Percentiles rank a stretch among this genome's conserved stretches.
Conservation (phyloP, 1,139 yeast genomes). For the Casaregolazyma lundiana region DNA sequence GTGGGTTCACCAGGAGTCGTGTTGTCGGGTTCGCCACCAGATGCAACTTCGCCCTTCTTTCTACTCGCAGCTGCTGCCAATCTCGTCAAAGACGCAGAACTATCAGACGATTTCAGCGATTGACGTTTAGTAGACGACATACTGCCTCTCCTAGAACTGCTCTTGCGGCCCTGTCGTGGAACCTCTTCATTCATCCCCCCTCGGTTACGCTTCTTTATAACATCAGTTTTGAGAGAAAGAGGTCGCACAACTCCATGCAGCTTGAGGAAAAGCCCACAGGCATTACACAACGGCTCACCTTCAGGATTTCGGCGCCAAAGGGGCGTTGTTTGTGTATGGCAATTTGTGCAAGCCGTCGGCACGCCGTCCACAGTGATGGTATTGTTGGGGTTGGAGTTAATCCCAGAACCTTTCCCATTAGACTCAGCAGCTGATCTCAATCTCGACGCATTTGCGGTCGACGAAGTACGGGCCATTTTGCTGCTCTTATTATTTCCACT, state of each 20-base stretch:
- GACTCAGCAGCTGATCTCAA: constrained; percentile 9
- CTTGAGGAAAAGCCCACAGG: constrained; percentile 88
- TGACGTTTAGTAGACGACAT: constrained; percentile 13
- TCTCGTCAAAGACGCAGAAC: background rate
- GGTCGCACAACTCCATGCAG: constrained; percentile 94
- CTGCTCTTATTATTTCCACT: constrained; percentile 8
- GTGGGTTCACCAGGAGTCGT: background rate
- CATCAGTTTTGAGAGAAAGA: constrained; percentile 82
- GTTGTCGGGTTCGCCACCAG: background rate
- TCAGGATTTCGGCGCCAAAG: constrained; percentile 91
- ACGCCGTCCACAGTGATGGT: background rate
- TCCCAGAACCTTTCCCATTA: constrained; percentile 5
- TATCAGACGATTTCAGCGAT: background rate
- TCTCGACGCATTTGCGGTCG: constrained; percentile 20
- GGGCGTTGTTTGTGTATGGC: constrained; percentile 91
- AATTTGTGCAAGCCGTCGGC: constrained; percentile 62
- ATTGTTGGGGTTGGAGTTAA: constrained; percentile 3
- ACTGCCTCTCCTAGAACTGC: constrained; percentile 17
- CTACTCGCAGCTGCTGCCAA: constrained; percentile 6
- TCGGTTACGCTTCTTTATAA: constrained; percentile 71
- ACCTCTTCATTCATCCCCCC: constrained; percentile 15
- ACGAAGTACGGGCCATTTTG: constrained; percentile 20
- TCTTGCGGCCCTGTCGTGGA: constrained; percentile 13
- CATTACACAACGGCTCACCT: constrained; percentile 91
- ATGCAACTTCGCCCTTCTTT: background rate